Evolutionary conservation across 108 stramenopile species (phyloP), one percentile per base, ranked within the genome.

Genomic region (Asterionellopsis glacialis): DNA sequence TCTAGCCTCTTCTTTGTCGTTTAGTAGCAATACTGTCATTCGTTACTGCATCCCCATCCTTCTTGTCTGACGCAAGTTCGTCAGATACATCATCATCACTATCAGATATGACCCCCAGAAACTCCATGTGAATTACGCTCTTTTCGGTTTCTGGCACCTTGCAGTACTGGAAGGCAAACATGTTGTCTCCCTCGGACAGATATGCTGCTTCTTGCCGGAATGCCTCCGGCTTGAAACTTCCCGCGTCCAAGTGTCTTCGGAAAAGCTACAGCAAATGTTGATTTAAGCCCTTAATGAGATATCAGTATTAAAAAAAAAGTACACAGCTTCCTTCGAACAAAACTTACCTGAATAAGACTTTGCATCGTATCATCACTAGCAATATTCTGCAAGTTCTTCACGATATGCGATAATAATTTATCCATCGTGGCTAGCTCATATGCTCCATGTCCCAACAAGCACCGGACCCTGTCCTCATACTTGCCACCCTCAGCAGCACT

Each of bases 361-460:
- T 83, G 84, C 72, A 91, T 81, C 11, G 79, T 83, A 39, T 91
- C 93, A 68, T 94, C 93, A 52, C 83, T 77, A 0, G 80, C 79
- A 79, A 94, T 80, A 23, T 73, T 66, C 57, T 91, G 89, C 56
- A 94, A 67, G 54, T 91, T 86, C 79, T 94, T 94, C 41, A 88
- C 59, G 42, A 88, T 71, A 60, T 91, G 86, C 33, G 83, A 80
- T 64, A 94, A 81, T 45, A 94, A 63, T 67, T 94, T 94, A 73
- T 94, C 93, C 83, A 94, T 89, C 16, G 93, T 94, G 11, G 85
- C 85, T 40, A 94, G 81, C 53, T 91, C 93, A 63, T 82, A 91
- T 1, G 77, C 77, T 18, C 84, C 76, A 56, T 94, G 88, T n/a
- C 93, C 93, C 27, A 94, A 59, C 61, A 94, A 70, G 47, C 74